Conservation (phyloP, 352 stramenopile genomes). For the Blastocystis sp. region DNA sequence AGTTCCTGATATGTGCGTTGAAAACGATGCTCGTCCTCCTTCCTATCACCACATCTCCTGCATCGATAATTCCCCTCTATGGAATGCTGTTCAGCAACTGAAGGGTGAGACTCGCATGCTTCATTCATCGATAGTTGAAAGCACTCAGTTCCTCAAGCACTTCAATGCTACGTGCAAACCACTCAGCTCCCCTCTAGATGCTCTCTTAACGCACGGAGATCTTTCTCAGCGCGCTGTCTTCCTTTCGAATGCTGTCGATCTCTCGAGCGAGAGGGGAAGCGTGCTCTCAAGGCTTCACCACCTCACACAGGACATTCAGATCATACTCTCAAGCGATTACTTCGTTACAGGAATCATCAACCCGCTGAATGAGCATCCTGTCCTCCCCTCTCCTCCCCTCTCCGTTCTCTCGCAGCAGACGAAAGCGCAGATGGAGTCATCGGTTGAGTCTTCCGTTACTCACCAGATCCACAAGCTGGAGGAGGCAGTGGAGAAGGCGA, state of each 20-base stretch:
- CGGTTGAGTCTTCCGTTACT: background rate
- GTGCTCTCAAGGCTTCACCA: background rate
- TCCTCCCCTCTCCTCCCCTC: background rate
- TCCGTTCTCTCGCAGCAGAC: background rate
- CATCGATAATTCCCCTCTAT: constrained; percentile 14
- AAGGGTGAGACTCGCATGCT: background rate
- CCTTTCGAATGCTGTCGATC: background rate
- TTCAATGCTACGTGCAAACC: background rate
- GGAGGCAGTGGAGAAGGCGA: background rate
- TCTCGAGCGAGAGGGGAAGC: background rate
- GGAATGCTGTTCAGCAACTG: background rate
- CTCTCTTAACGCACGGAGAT: background rate
- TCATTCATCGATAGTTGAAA: background rate
- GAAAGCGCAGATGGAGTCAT: background rate
- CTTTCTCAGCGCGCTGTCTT: background rate
- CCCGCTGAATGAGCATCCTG: background rate
- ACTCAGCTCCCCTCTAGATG: background rate
- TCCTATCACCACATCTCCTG: background rate
- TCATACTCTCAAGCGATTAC: background rate
- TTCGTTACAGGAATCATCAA: constrained; percentile 45
- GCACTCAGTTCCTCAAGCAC: constrained; percentile 2
- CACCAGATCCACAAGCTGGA: background rate
- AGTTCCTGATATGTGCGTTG: background rate
- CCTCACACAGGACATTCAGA: background rate
- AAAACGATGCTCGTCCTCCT: background rate